These are phyloP conservation scores for Fraxinus nigra DNA, from an alignment of 305 asterid genomes.

Conservation along the genomic window DNA sequence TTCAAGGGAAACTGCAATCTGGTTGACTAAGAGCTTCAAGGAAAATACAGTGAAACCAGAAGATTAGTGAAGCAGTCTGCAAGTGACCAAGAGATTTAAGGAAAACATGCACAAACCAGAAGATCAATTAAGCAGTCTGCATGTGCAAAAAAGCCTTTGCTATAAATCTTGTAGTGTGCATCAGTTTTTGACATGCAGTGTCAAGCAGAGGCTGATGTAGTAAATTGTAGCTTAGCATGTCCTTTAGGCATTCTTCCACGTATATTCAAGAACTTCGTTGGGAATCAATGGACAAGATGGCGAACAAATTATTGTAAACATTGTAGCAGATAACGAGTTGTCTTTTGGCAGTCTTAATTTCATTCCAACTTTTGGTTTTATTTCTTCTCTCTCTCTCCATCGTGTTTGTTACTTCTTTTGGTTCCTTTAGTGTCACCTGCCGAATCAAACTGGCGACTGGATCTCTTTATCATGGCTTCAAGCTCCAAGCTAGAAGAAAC, in stretches of 20 bases:
- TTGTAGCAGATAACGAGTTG: constrained; percentile 27
- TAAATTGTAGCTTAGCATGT: constrained; percentile 33
- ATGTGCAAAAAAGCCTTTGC: not conserved
- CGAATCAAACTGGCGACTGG: constrained; percentile 6
- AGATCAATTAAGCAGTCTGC: constrained; percentile 1
- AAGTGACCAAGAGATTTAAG: constrained; percentile 9
- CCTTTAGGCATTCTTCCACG: constrained; percentile 29
- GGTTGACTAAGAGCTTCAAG: constrained; percentile 90
- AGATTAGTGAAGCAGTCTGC: constrained; percentile 31
- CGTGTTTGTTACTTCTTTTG: constrained; percentile 16
- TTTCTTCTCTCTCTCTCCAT: constrained; percentile 8
- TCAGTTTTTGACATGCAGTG: constrained; percentile 28
- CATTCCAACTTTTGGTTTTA: not conserved
- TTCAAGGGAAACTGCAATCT: constrained; percentile 91
- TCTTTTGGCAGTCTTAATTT: constrained; percentile 11
- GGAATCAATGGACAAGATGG: constrained; percentile 27
- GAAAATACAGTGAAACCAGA: constrained; percentile 60
- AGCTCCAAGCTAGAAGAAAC: not conserved
- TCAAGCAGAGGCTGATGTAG: constrained; percentile 28
- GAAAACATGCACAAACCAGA: constrained; percentile 1
- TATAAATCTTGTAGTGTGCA: constrained; percentile 9
- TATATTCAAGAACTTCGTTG: constrained; percentile 25
- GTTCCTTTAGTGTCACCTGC: constrained; percentile 19
- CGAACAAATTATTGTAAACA: constrained; percentile 22
- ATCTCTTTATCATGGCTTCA: constrained; percentile 15